Base-by-base conservation (phyloP, 2,329 filamentous ascomycete genomes). In the Neofusicoccum sp. region DNA sequence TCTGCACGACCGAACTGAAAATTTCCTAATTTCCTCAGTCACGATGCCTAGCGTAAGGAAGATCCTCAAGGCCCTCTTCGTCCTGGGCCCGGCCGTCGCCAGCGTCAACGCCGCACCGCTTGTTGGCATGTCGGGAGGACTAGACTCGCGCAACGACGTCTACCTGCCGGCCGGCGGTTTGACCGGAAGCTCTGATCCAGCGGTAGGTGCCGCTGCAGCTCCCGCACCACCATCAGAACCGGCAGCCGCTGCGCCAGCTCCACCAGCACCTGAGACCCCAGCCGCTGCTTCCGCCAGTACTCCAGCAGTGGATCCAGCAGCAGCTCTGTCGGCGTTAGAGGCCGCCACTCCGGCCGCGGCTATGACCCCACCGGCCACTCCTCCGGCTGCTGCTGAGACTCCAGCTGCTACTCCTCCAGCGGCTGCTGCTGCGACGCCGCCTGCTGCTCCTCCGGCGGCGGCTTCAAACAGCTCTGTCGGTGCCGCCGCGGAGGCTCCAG, bases 1-100 rank as follows among this genome's bases (percentile, higher is more conserved):
- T 4, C 8, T 11, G 4, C n/a, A 44, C 28, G 8, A 33, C 7
- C 12, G 9, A n/a, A 7, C 14, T 6, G 3, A 43, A 64, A 64
- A 58, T 45, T 63, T 63, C 65, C 58, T 65, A 70, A 72, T 71
- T 73, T 63, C 64, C 66, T 24, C 31, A 24, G 7, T 58, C 70
- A 63, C 65, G 40, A 76, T 76, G 74, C 73, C 71, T 64, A 71
- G 70, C 69, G 61, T 75, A 68, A 68, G 68, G 63, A 68, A 70
- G 60, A 65, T 73, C 63, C 62, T 76, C 64, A 69, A 67, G 64
- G 71, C 67, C 58, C 67, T 75, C 49, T 63, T 72, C 61, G 70
- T 67, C 69, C 66, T 75, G 63, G 72, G 71, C 30, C 71, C 73
- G 34, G 64, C 61, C 48, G 62, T 75, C 33, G 69, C 62, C 48